phyloP scores from a whole-genome alignment of 2,329 filamentous ascomycete genomes.

The Rosellinia necatrix region DNA sequence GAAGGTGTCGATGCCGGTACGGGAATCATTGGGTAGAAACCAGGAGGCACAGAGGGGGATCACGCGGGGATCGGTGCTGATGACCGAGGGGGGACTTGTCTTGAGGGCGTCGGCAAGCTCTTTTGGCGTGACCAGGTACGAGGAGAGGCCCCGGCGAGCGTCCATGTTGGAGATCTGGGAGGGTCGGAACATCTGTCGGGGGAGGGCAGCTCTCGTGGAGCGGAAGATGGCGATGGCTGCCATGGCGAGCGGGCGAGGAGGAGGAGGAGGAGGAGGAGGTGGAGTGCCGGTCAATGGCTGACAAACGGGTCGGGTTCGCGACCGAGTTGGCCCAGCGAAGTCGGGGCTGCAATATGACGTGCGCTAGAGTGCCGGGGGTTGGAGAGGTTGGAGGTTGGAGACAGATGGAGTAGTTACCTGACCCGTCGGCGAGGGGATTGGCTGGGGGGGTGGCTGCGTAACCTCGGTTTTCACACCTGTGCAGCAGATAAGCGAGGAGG shows the following conservation, averaged over 20 bases:
- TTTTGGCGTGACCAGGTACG: conserved; percentile 83
- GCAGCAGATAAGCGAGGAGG: too few relatives aligned
- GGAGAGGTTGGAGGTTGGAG: conserved; percentile 27
- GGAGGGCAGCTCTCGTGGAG: conserved; percentile 47
- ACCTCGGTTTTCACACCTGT: too few relatives aligned
- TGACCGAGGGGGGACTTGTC: conserved; percentile 77
- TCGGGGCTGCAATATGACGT: conserved; percentile 26
- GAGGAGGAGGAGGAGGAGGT: conserved; percentile 1
- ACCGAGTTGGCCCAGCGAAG: not conserved
- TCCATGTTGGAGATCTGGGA: conserved; percentile 44
- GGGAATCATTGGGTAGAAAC: conserved; percentile 93
- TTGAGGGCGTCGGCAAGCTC: conserved; percentile 82
- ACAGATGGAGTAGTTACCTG: conserved; percentile 11
- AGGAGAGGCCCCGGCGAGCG: conserved; percentile 65
- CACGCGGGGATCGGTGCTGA: conserved; percentile 80
- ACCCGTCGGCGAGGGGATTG: not conserved
- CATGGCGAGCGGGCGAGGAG: conserved; percentile 43
- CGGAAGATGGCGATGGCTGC: conserved; percentile 49
- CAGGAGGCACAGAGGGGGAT: conserved; percentile 91
- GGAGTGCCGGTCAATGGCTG: conserved; percentile 14
- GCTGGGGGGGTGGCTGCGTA: not conserved
- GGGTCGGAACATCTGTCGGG: conserved; percentile 43
- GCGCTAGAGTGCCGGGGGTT: conserved; percentile 21
- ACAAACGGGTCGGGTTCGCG: conserved; percentile 12
- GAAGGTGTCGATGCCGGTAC: conserved; percentile 81